Percentiles rank a stretch among this genome's conserved stretches.
Conservation (phyloP, 352 stramenopile species). For the Globisporangium alternatum region DNA sequence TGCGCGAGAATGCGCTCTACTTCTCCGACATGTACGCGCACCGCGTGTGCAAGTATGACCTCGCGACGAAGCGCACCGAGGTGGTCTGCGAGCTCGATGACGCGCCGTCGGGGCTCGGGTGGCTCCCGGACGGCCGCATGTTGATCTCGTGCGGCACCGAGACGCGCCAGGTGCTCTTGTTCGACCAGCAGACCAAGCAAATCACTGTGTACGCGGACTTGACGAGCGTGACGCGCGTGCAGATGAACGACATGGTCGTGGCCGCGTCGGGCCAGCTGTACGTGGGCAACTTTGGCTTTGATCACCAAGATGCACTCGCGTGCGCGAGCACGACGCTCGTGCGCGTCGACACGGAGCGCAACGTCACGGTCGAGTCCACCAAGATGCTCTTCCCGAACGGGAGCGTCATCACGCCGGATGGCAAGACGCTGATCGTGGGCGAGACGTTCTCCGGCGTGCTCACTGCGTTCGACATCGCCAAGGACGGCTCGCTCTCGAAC, state of each 20-base stretch:
- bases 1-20: conserved; percentile 49
- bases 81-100: conserved; percentile 48
- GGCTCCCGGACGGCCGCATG: conserved; percentile 55
- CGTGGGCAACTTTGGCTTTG: conserved; percentile 67
- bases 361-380: conserved; percentile 47
- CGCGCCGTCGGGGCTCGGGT: conserved; percentile 54
- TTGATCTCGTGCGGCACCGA: conserved; percentile 56
- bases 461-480: conserved; percentile 60
- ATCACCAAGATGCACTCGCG: conserved; percentile 30
- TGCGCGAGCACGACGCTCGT: conserved; percentile 53
- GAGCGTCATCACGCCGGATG: conserved; percentile 63
- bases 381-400: conserved; percentile 74
- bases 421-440: conserved; percentile 65
- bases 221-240: conserved; percentile 40
- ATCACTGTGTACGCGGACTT: conserved; percentile 49
- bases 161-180: conserved; percentile 38
- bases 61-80: conserved; percentile 29
- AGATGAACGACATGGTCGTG: conserved; percentile 70
- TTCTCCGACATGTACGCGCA: conserved; percentile 66
- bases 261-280: conserved; percentile 37
- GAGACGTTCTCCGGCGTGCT: conserved; percentile 56
- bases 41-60: conserved; percentile 57
- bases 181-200: conserved; percentile 31
- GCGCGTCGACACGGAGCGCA: conserved; percentile 41
- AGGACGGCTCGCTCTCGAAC: conserved; percentile 46